phyloP scores from a whole-genome alignment of 2,329 filamentous ascomycete genomes.

The Neopestalotiopsis rosae region DNA sequence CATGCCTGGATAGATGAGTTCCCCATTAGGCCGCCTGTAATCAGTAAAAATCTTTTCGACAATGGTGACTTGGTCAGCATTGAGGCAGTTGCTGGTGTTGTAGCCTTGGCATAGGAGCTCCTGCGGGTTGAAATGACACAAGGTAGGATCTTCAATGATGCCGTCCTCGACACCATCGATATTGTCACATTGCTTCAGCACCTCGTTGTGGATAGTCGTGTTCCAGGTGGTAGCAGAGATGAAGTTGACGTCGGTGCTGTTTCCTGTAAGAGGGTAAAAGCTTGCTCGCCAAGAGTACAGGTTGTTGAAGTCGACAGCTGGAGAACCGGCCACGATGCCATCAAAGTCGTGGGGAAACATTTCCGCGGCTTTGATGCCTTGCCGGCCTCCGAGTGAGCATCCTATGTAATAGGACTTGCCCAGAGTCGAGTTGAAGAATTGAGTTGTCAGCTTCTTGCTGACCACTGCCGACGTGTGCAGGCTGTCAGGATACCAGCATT shows the following conservation, averaged over 20 bases:
- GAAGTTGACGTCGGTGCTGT: constrained; percentile 21
- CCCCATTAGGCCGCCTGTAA: constrained; percentile 47
- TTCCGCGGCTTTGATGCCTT: constrained; percentile 60
- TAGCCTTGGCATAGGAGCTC: constrained; percentile 36
- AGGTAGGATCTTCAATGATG: constrained; percentile 44
- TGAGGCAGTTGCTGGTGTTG: constrained; percentile 46
- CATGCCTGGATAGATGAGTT: constrained; percentile 53
- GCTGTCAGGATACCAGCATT: not conserved
- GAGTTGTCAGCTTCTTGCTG: constrained; percentile 52
- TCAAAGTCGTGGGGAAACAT: constrained; percentile 61
- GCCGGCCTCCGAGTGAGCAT: constrained; percentile 63
- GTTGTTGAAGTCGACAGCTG: constrained; percentile 42
- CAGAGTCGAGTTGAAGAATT: constrained; percentile 48
- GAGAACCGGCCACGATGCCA: constrained; percentile 54
- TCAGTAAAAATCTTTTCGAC: constrained; percentile 48
- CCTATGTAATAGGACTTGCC: constrained; percentile 58
- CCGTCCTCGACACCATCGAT: constrained; percentile 46
- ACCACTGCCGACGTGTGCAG: constrained; percentile 52
- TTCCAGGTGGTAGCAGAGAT: constrained; percentile 28
- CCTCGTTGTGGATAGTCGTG: constrained; percentile 38
- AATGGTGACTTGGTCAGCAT: constrained; percentile 44
- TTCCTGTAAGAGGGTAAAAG: constrained; percentile 45
- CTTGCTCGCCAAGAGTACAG: constrained; percentile 44
- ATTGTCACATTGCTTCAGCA: constrained; percentile 44
- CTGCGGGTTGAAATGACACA: constrained; percentile 42